Evolutionary conservation across 129 eudicot species (phyloP).

Genomic region (Arctium lappa): DNA sequence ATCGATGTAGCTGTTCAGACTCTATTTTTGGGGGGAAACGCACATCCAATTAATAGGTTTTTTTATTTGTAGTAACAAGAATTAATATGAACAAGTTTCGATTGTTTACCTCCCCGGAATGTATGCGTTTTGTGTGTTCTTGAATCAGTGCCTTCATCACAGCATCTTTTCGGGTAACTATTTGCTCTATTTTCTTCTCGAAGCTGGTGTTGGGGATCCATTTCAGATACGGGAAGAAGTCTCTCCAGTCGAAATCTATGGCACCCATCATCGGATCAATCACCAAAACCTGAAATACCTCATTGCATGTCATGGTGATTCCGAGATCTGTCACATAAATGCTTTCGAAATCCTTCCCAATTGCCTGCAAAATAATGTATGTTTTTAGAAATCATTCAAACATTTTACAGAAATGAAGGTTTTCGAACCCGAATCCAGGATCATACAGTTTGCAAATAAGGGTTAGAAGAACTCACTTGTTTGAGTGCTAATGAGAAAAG

Average conservation of each 20-base stretch:
- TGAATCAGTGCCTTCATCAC: slow-evolving; percentile 47
- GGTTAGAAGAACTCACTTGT: slow-evolving; percentile 38
- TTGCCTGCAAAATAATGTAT: neutral
- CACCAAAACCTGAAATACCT: slow-evolving; percentile 35
- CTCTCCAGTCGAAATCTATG: slow-evolving; percentile 62
- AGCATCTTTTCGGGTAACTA: slow-evolving; percentile 29
- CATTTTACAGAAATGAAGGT: neutral
- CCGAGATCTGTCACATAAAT: slow-evolving; percentile 48
- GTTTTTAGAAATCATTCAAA: neutral
- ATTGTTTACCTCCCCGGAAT: slow-evolving; percentile 36
- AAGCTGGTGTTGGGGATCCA: slow-evolving; percentile 46
- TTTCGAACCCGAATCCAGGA: neutral
- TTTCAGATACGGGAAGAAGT: slow-evolving; percentile 52
- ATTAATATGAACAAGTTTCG: neutral
- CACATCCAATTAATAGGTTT: neutral
- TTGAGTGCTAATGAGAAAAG: slow-evolving; percentile 64
- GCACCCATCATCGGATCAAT: slow-evolving; percentile 45
- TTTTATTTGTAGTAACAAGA: neutral
- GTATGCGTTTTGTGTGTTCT: slow-evolving; percentile 28
- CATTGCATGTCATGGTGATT: slow-evolving; percentile 39
- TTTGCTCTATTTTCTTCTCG: slow-evolving; percentile 28
- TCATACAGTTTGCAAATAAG: too few relatives aligned
- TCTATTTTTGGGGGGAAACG: slow-evolving; percentile 3
- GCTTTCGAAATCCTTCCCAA: slow-evolving; percentile 34
- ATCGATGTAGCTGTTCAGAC: slow-evolving; percentile 26